Evolutionary conservation across 768 basidiomycete genomes (phyloP).

Genomic region (Porpolomopsis calyptriformis): DNA sequence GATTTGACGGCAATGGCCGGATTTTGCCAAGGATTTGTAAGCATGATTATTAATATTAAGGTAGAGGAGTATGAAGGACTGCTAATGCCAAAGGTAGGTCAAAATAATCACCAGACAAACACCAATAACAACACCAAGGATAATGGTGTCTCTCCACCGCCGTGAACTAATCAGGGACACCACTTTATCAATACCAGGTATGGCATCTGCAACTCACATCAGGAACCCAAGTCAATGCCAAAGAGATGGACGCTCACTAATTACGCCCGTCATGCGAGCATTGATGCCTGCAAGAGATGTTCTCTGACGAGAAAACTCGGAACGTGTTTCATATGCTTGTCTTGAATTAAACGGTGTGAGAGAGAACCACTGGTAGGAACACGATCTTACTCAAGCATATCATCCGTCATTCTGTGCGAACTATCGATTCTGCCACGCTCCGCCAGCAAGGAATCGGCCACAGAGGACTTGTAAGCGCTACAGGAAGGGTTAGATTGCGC

Average conservation of each 20-base stretch:
- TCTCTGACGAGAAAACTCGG: slow-evolving; percentile 83
- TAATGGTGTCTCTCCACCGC: slow-evolving; percentile 79
- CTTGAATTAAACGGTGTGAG: slow-evolving; percentile 28
- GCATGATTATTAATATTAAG: no score
- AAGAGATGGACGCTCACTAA: slow-evolving; percentile 43
- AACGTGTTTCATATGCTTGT: slow-evolving; percentile 94
- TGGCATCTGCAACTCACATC: slow-evolving; percentile 43
- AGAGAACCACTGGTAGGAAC: slow-evolving; percentile 1
- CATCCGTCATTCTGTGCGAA: slow-evolving; percentile 91
- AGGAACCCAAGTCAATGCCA: neutral
- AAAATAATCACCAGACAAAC: slow-evolving; percentile 55
- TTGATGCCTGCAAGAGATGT: slow-evolving; percentile 68
- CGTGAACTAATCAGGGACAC: slow-evolving; percentile 89
- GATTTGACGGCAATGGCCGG: neutral
- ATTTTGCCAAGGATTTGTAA: neutral
- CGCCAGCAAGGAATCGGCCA: slow-evolving; percentile 75
- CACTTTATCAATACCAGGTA: slow-evolving; percentile 92
- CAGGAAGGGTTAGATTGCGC: neutral
- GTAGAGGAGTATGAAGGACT: neutral
- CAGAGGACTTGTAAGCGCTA: slow-evolving; percentile 86
- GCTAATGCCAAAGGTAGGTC: slow-evolving; percentile 36
- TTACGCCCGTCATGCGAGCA: slow-evolving; percentile 69
- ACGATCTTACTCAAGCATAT: slow-evolving; percentile 63
- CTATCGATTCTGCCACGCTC: slow-evolving; percentile 88
- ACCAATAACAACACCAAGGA: slow-evolving; percentile 84